Base-by-base conservation (phyloP, 2,329 filamentous ascomycete species). In the Trichophyton equinum region DNA sequence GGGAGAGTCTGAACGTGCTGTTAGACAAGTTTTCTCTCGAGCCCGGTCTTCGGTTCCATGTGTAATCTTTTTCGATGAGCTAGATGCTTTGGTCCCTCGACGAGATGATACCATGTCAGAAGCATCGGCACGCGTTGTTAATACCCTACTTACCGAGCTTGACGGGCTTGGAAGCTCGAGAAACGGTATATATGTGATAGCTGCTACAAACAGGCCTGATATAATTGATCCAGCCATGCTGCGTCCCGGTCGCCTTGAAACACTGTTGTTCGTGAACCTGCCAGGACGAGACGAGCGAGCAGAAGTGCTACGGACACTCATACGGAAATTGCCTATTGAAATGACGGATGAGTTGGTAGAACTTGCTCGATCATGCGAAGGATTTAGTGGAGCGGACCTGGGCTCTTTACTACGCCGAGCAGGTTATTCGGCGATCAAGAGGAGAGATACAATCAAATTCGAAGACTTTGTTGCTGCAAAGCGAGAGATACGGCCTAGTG, bases 191-290 rank as follows among this genome's bases (percentile, higher is more conserved):
- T 97, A 94, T 73, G 87, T 99, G 15, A 90, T 99, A 62, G 94
- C 89, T 25, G 94, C 94, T 0, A 97, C 94, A 1, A 99, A 99
- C 73, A 80, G 94, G 0, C 92, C 92, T 0, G 92, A 97, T 70
- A 95, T 96, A 77, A 97, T 99, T 66, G 94, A 99, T 71, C 85
- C 89, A 1, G 94, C 94, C 1, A 95, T 99, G 84, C 81, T 97
- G 9, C 86, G 94, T 0, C 92, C 94, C 0, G 94, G 94, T 0
- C 86, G 94, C 27, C 80, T 99, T 1, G 92, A 91, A 65, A 92
- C 87, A 0, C 83, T 87, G n/a, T 81, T 97, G 27, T 96, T 92
- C 67, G 87, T 99, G 44, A 91, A 94, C 68, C 77, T 97, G 0
- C 94, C 94, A 0, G 86, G 84, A 27, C 78, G 86, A 0, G 80